Conservation (phyloP, 805 yeast species). For the Blastobotrys robertii region DNA sequence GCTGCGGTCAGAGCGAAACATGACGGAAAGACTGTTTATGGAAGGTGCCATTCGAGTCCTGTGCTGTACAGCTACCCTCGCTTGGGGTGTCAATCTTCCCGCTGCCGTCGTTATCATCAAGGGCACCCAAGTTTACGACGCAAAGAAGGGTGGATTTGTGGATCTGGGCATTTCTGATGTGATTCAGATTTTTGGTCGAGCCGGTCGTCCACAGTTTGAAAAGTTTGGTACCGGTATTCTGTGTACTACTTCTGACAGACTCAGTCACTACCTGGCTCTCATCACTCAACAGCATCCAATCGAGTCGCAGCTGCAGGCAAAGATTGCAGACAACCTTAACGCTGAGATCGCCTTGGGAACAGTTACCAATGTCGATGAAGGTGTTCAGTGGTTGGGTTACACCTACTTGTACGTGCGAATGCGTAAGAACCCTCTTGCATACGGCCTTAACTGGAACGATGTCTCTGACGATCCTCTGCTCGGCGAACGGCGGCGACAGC, state of each 20-base stretch:
- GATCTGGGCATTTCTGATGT: conserved; percentile 96
- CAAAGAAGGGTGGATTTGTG: conserved; percentile 88
- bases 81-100: conserved; percentile 99
- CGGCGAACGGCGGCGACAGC: conserved; percentile 58
- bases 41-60: conserved; percentile 80
- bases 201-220: conserved; percentile 97
- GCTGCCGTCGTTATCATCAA: conserved; percentile 96
- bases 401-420: conserved; percentile 90
- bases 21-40: conserved; percentile 80
- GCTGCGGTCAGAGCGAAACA: conserved; percentile 80
- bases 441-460: conserved; percentile 85
- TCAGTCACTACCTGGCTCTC: conserved; percentile 82
- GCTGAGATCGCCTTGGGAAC: conserved; percentile 96
- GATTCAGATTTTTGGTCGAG: conserved; percentile 96
- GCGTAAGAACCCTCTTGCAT: conserved; percentile 87
- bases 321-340: conserved; percentile 82
- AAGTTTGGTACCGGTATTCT: conserved; percentile 86
- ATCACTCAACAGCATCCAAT: conserved; percentile 94
- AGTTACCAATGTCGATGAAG: conserved; percentile 90
- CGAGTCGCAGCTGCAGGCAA: conserved; percentile 70
- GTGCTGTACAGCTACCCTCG: conserved; percentile 94
- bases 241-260: conserved; percentile 68
- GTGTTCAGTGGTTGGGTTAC: conserved; percentile 95
- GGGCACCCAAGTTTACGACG: conserved; percentile 92
- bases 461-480: conserved; percentile 74